Percentiles rank a stretch among this genome's conserved stretches.
phyloP scores from a whole-genome alignment of 371 early-diverging fungal genomes.

The Sporodiniella umbellata region DNA sequence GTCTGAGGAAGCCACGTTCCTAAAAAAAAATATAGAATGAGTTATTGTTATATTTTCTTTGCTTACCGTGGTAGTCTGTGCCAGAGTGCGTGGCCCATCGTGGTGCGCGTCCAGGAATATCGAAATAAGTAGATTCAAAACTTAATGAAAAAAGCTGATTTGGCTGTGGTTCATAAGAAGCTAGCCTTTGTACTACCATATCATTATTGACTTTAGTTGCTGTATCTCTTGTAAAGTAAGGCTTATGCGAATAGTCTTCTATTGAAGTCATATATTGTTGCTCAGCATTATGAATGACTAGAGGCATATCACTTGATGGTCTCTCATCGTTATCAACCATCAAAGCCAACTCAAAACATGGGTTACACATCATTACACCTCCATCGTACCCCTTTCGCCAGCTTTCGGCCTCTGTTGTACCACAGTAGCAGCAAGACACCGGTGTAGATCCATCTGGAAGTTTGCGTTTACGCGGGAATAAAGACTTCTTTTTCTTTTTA shows the following conservation, averaged over 20 bases:
- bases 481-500: constrained; percentile 26
- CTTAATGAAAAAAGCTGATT: constrained; percentile 76
- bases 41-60: neutral
- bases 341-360: constrained; percentile 68
- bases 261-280: constrained; percentile 53
- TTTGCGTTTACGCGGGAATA: constrained; percentile 35
- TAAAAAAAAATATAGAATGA: constrained; percentile 4
- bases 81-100: constrained; percentile 92
- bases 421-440: constrained; percentile 43
- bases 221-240: constrained; percentile 73
- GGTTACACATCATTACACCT: constrained; percentile 80
- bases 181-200: constrained; percentile 42
- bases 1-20: constrained; percentile 95
- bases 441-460: constrained; percentile 27
- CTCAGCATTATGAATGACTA: constrained; percentile 15
- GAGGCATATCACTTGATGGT: constrained; percentile 9
- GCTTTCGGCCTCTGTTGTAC: constrained; percentile 37
- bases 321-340: constrained; percentile 37
- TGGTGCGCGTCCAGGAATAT: constrained; percentile 88
- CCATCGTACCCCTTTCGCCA: constrained; percentile 74
- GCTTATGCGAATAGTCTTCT: constrained; percentile 79
- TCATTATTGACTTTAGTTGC: constrained; percentile 51
- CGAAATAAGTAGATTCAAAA: constrained; percentile 81
- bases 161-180: constrained; percentile 75
- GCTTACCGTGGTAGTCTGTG: constrained; percentile 81